Base-by-base conservation (phyloP, 1,284 basidiomycete species). In the Malassezia arunalokei region DNA sequence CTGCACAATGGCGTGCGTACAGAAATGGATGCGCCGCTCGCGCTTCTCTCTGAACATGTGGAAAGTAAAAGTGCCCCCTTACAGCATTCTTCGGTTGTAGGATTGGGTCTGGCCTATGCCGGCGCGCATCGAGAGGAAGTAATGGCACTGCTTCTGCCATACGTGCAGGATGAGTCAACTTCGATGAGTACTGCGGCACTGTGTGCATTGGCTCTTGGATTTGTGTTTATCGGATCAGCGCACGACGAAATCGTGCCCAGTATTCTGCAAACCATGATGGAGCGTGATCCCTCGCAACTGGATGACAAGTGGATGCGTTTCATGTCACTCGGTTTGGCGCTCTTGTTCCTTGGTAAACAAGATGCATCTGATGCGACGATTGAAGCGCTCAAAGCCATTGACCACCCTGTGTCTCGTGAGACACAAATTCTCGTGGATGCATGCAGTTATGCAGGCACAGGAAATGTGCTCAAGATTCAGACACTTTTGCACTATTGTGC, bases 391-490 rank as follows among this genome's bases (percentile, higher is more conserved):
- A 92, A 91, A 74, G 89, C 86, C 5, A 91, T 98, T 58, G 86
- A 92, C 49, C 89, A 96, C 70, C 86, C 87, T 1, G 81, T 95
- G 51, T 84, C 88, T 27, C 87, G 87, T 68, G 87, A 88, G 47
- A 86, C 89, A 1, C 85, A 88, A 63, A 84, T 95, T 49, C 78
- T 99, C 40, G 88, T 96, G 17, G 89, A 96, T 66, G 86, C 87
- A 42, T 95, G 91, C 73, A 83, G 90, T 2, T 96, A 86, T 71
- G 92, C 91, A 2, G 94, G 88, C 5, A 92, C 89, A 0, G 91
- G 92, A 35, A 94, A 96, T 68, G 92, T 96, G 3, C 78, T 99
- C 53, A 89, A 89, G 76, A 81, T 99, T 28, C 94, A 98, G 73
- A 79, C 80, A 43, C 86, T 98, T 81, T 79, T 98, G 15, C 89